phyloP scores from a whole-genome alignment of 176 grass and related monocot genomes.

The Saccharum spontaneum region DNA sequence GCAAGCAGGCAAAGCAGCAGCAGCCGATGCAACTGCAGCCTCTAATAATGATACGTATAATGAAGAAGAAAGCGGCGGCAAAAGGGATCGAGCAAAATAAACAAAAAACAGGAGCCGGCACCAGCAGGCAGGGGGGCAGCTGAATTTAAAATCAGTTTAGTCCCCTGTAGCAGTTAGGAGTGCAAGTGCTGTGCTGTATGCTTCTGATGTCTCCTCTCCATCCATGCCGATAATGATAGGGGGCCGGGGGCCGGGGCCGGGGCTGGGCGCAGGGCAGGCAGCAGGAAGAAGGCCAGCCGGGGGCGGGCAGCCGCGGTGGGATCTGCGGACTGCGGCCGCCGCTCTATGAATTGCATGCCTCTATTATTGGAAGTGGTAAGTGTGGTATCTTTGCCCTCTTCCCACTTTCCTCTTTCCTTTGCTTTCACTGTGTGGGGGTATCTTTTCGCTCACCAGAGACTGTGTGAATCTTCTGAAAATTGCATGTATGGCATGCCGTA shows the following conservation, averaged over 20 bases:
- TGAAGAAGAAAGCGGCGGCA: slow-evolving; percentile 27
- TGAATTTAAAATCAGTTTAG: slow-evolving; percentile 32
- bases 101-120: slow-evolving; percentile 10
- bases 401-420: slow-evolving; percentile 34
- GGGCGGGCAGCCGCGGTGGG: neutral
- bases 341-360: slow-evolving; percentile 34
- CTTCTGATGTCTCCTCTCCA: slow-evolving; percentile 23
- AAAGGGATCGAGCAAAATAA: slow-evolving; percentile 11
- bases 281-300: neutral
- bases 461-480: slow-evolving; percentile 55
- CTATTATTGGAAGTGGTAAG: slow-evolving; percentile 49
- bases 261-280: neutral
- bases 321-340: slow-evolving; percentile 2
- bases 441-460: slow-evolving; percentile 37
- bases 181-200: slow-evolving; percentile 46
- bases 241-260: neutral
- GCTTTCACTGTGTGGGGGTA: slow-evolving; percentile 48
- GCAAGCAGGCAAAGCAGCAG: neutral
- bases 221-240: slow-evolving; percentile 45
- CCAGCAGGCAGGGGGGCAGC: neutral
- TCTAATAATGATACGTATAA: slow-evolving; percentile 20
- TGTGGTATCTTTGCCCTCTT: slow-evolving; percentile 37
- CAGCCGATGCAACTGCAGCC: slow-evolving; percentile 12
- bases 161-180: slow-evolving; percentile 35
- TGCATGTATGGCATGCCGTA: slow-evolving; percentile 49